These are phyloP conservation scores for Suillus hirtellus DNA, from an alignment of 768 basidiomycete species.

Conservation along the genomic window DNA sequence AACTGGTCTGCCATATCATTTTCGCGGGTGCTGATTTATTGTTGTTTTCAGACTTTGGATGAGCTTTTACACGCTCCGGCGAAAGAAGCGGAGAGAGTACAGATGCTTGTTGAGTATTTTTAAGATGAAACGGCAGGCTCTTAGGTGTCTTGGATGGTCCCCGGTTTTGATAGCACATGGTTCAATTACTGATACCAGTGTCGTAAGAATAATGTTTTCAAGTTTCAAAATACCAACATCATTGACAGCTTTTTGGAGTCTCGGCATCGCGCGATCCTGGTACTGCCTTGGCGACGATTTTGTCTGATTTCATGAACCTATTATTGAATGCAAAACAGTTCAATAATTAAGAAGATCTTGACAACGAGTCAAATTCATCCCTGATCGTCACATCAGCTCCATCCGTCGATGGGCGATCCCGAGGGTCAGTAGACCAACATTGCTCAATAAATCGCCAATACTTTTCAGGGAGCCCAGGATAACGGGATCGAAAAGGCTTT, in stretches of 20 bases:
- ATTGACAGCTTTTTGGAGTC: not conserved
- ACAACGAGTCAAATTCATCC: no score
- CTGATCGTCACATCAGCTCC: no score
- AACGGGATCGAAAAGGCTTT: no score
- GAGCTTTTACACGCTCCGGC: not conserved
- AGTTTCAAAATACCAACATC: not conserved
- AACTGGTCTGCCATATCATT: not conserved
- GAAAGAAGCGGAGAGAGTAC: not conserved
- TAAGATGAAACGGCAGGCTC: not conserved
- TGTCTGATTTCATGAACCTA: no score
- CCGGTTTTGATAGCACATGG: not conserved
- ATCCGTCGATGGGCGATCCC: no score
- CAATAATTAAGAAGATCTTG: no score
- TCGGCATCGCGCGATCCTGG: not conserved
- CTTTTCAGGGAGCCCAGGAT: no score
- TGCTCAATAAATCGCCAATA: no score
- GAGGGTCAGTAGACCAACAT: no score
- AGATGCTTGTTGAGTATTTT: constrained; percentile 2
- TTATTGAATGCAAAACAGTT: no score
- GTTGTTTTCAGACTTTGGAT: not conserved
- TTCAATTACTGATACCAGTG: not conserved
- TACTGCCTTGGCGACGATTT: not conserved
- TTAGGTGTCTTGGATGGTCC: not conserved
- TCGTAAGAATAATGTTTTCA: not conserved
- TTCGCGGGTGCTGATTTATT: not conserved